Evolutionary conservation across 495 filamentous ascomycete species (phyloP).

Genomic region (Pyrenula massariospora): DNA sequence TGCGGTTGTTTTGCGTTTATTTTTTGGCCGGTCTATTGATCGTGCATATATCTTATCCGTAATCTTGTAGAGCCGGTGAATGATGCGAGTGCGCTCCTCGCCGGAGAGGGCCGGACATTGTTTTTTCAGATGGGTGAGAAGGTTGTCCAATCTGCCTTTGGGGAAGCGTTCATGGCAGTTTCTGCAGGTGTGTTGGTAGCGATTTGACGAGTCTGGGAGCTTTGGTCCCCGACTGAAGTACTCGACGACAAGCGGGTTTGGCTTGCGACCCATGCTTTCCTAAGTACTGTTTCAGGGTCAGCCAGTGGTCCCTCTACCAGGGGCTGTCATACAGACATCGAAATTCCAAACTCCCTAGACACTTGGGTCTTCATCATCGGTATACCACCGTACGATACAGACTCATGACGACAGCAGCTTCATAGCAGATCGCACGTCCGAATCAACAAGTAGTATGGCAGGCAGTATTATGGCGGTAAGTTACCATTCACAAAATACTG

Average conservation of each 20-base stretch:
- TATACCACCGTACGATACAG: no score
- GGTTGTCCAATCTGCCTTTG: slow-evolving; percentile 70
- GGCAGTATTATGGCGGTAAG: no score
- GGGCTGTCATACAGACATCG: no score
- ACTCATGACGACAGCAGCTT: no score
- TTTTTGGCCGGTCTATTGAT: slow-evolving; percentile 25
- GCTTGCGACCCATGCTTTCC: slow-evolving; percentile 72
- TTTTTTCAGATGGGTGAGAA: slow-evolving; percentile 67
- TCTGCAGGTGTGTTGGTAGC: slow-evolving; percentile 81
- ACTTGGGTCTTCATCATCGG: no score
- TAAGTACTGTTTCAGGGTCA: slow-evolving; percentile 32
- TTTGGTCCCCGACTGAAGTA: slow-evolving; percentile 76
- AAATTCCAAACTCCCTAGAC: no score
- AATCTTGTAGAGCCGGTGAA: slow-evolving; percentile 44
- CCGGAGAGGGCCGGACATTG: slow-evolving; percentile 66
- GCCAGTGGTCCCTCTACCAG: no score
- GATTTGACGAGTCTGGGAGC: slow-evolving; percentile 72
- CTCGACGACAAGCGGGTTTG: slow-evolving; percentile 70
- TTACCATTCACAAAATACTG: no score
- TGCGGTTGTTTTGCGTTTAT: slow-evolving; percentile 5
- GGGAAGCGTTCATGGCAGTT: slow-evolving; percentile 74
- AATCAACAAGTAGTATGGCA: no score
- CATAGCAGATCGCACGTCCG: no score
- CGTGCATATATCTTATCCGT: slow-evolving; percentile 29
- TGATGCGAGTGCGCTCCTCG: slow-evolving; percentile 52